Conservation (phyloP, 495 filamentous ascomycete species). For the Astrothelium subdiscretum region DNA sequence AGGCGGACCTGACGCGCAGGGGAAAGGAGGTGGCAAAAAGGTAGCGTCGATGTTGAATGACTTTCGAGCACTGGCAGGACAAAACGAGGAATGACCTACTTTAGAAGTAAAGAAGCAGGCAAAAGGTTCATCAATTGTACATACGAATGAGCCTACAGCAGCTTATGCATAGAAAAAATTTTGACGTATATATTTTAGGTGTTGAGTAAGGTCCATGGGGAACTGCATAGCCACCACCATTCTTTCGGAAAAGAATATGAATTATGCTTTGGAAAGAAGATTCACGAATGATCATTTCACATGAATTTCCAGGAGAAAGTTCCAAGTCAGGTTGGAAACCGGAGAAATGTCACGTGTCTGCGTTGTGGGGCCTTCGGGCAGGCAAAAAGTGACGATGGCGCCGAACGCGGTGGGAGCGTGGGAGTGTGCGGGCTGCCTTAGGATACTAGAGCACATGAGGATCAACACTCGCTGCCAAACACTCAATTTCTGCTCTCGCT, state of each 20-base stretch:
- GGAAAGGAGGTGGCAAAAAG: neutral
- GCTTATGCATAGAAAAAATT: too few species aligned
- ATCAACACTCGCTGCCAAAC: neutral
- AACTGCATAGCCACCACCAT: too few species aligned
- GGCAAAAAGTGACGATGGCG: neutral
- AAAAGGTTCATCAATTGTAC: too few species aligned
- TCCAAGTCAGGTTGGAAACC: too few species aligned
- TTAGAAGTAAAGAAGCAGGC: neutral
- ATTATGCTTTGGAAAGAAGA: too few species aligned
- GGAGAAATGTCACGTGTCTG: neutral
- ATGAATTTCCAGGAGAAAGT: too few species aligned
- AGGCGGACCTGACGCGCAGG: conserved; percentile 33
- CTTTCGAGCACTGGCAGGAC: neutral
- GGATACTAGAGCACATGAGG: neutral
- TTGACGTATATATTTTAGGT: too few species aligned
- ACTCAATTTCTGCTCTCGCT: neutral
- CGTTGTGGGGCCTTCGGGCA: neutral
- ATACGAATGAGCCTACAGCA: too few species aligned
- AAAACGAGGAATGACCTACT: neutral
- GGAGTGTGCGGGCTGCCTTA: neutral
- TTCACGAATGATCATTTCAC: too few species aligned
- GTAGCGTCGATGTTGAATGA: neutral
- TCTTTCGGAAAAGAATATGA: too few species aligned
- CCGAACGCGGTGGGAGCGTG: too few species aligned
- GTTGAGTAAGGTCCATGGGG: too few species aligned